Evolutionary conservation across 1,139 yeast species (phyloP), one percentile per base, ranked within the genome.

Genomic region (Magnusiomyces suaveolens): DNA sequence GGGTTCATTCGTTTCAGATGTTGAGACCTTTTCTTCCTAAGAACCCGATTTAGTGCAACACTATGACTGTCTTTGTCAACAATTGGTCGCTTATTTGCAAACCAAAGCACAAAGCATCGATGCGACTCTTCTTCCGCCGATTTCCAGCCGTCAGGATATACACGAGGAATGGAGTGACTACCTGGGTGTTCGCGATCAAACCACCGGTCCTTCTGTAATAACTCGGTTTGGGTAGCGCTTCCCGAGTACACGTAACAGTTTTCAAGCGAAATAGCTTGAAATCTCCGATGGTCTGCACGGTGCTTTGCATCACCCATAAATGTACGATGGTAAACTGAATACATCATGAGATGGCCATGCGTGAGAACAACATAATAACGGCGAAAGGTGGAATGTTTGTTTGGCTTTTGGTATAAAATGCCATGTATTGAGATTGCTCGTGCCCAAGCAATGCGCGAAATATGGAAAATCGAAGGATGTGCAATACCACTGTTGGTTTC

Each of bases 61-160:
- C 52, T 48, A 23, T 54, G 16, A 57, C 56, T 23, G 51, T 52
- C 43, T 43, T 51, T 76, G 69, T 51, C 24, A 52, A 48, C 12
- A 23, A 52, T 50, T 2, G 75, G 70, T 54, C 84, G 69, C 61
- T 83, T 85, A 8, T 75, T 75, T 0, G 94, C 94, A 67, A 85
- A 80, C 95, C 96, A 88, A 2, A 90, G 62, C 0, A 92, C 87
- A 64, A 90, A 89, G 60, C 95, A 82, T 52, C 95, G 73, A 44
- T 79, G 69, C 18, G 76, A 66, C 60, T 87, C 94, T 54, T 84
- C 87, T 61, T 90, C 97, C 4, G 80, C 73, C 1, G 94, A 84
- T 60, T 76, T 77, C 90, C 95, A 87, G 0, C 96, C 96, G 68
- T 89, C 95, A 0, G 78, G 70, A 64, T 85, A 88, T 0, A 84